Base-by-base conservation (phyloP, 1,284 basidiomycete species). In the Moesziomyces parantarcticus region DNA sequence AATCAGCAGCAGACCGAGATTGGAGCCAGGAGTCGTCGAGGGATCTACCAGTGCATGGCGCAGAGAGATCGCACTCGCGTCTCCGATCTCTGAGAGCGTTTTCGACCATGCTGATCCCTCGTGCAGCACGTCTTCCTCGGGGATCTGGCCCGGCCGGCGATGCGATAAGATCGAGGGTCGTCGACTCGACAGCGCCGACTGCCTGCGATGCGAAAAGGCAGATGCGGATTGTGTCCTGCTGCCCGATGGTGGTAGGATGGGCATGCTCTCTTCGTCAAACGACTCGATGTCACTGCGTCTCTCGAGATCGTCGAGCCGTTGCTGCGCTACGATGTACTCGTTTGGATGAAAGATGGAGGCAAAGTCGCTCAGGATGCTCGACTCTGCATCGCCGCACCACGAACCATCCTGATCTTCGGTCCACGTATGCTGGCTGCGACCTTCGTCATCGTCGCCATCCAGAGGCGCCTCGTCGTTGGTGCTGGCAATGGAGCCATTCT, bases 271-370 rank as follows among this genome's bases (percentile, higher is more conserved):
- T 41, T 70, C 67, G 50, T 70, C 67, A 8, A 43, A 58, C 7
- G 54, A 59, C 21, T 53, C 49, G 23, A 57, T 64, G 29, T 68
- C 65, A 41, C 65, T 68, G 18, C 56, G 43, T 8, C 45, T 26
- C 14, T 59, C 67, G 13, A 49, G 16, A 14, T 69, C 57, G 1
- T 57, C 65, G 25, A 69, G 58, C 32, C 67, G 53, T 26, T 66
- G 55, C 21, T 73, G 74, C 10, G 63, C 69, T 10, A 48, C 39
- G 14, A 72, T 49, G 41, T 72, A 72, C 47, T 66, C 69, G 56
- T 72, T 72, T 14, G 69, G 69, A 25, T 72, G 69, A 32, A 72
- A 72, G 32, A 72, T 72, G 25, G 59, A 67, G 41, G 59, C 69
- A 59, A 72, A 56, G 43, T 72, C 69, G 54, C 63, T 67, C 26